These are phyloP conservation scores for Stagonosporopsis chrysanthemi DNA, from an alignment of 2,329 filamentous ascomycete genomes.

Conservation along the genomic window DNA sequence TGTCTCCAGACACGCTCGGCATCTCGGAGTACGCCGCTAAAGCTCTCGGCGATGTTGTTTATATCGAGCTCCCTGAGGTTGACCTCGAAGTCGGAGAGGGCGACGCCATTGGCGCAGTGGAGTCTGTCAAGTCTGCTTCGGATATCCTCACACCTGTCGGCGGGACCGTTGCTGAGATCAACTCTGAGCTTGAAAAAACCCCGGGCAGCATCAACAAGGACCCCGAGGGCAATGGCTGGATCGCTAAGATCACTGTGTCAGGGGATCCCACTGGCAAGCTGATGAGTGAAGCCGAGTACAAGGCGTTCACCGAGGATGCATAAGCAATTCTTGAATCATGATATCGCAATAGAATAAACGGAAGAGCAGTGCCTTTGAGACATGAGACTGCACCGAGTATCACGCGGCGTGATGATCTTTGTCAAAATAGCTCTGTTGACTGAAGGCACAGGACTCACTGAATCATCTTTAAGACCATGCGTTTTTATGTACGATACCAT, in stretches of 20 bases:
- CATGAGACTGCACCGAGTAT: too few species aligned
- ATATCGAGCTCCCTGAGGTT: constrained; percentile 85
- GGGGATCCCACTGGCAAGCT: constrained; percentile 68
- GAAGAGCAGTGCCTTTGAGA: too few species aligned
- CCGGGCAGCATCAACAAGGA: constrained; percentile 88
- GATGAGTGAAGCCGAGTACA: constrained; percentile 81
- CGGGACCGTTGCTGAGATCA: constrained; percentile 78
- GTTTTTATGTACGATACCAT: not conserved
- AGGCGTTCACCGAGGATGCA: constrained; percentile 69
- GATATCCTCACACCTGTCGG: constrained; percentile 91
- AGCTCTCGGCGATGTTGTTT: constrained; percentile 94
- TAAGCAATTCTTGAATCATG: not conserved
- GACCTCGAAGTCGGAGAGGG: constrained; percentile 74
- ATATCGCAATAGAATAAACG: not conserved
- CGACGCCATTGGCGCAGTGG: constrained; percentile 90
- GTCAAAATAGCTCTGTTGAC: too few species aligned
- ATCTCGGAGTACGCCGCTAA: constrained; percentile 93
- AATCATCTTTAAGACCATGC: too few species aligned
- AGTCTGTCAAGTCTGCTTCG: constrained; percentile 98
- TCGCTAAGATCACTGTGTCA: constrained; percentile 82
- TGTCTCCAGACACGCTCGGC: constrained; percentile 68
- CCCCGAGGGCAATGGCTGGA: constrained; percentile 91
- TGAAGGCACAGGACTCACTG: too few species aligned
- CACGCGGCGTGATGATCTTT: too few species aligned
- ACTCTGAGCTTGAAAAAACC: constrained; percentile 79